Base-by-base conservation (phyloP, 768 basidiomycete genomes). In the Russula sp. region DNA sequence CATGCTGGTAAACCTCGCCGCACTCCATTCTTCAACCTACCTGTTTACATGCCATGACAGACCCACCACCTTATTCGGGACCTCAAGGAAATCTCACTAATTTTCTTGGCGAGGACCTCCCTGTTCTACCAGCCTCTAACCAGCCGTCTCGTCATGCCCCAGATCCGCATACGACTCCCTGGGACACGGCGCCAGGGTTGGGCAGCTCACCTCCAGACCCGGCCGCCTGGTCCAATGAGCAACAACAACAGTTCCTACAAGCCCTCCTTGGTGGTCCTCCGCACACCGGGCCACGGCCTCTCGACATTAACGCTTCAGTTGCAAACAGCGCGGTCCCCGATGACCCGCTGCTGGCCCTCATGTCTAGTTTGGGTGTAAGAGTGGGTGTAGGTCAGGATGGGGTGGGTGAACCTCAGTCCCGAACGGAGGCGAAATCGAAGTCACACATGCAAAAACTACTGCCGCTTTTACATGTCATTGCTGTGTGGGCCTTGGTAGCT, bases 211-310 rank as follows among this genome's bases (percentile, higher is more conserved):
- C 67, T 5, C 74, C 79, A 5, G 83, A 85, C 68, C 80, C 83
- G 0, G 79, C 83, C 4, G 79, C 78, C 13, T 88, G 85, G 87
- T 80, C 83, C 9, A 75, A 81, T 47, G 84, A 89, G 61, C 85
- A 88, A 61, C 87, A 88, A 67, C 76, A 76, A 58, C 83, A 86
- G 65, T 79, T 90, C 64, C 75, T 90, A 73, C 81, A 82, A 61
- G 86, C 87, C 2, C 75, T 91, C 35, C 78, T 88, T 75, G 70
- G 69, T 20, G 65, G 67, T 1, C 46, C 63, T 36, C 59, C 66
- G 7, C 39, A 20, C 4, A 42, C 18, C 25, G 56, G 45, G 32
- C 42, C 65, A 38, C 58, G 61, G 38, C 32, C 61, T 10, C 20
- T 61, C 14, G 43, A 48, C 32, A n/a, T 58, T 25, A 56, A 46